These are phyloP conservation scores for Iberis pinnata DNA, from an alignment of 345 rosid genomes.

Conservation along the genomic window DNA sequence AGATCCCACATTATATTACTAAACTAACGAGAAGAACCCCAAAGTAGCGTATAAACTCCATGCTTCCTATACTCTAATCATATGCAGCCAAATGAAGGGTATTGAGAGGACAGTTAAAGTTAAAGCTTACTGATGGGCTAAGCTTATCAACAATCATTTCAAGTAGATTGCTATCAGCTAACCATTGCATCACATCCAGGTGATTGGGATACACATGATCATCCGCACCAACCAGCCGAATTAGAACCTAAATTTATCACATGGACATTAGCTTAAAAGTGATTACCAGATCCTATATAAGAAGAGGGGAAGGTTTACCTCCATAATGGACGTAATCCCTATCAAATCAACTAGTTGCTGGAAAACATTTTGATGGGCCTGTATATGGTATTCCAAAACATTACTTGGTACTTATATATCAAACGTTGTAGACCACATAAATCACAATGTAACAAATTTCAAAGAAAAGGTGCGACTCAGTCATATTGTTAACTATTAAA, in stretches of 20 bases:
- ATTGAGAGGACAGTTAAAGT: not conserved
- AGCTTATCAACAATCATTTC: constrained; percentile 96
- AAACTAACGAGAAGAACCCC: not conserved
- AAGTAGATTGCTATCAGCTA: constrained; percentile 84
- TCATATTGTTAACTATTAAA: not conserved
- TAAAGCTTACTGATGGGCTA: constrained; percentile 66
- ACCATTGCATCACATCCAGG: constrained; percentile 96
- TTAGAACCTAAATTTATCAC: constrained; percentile 51
- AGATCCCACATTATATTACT: constrained; percentile 4
- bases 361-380: constrained; percentile 90
- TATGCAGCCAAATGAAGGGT: constrained; percentile 7
- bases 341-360: constrained; percentile 86
- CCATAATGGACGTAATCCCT: constrained; percentile 97
- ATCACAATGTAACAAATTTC: constrained; percentile 15
- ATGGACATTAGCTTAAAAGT: constrained; percentile 11
- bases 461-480: constrained; percentile 4
- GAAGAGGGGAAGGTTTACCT: constrained; percentile 40
- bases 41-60: constrained; percentile 1
- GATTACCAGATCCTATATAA: constrained; percentile 6
- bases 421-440: constrained; percentile 4
- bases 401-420: constrained; percentile 1
- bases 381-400: constrained; percentile 24
- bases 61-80: constrained; percentile 8
- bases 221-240: constrained; percentile 92
- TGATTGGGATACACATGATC: constrained; percentile 91